These are phyloP conservation scores for Tremellales sp. DNA, from an alignment of 1,284 basidiomycete species.

Conservation along the genomic window DNA sequence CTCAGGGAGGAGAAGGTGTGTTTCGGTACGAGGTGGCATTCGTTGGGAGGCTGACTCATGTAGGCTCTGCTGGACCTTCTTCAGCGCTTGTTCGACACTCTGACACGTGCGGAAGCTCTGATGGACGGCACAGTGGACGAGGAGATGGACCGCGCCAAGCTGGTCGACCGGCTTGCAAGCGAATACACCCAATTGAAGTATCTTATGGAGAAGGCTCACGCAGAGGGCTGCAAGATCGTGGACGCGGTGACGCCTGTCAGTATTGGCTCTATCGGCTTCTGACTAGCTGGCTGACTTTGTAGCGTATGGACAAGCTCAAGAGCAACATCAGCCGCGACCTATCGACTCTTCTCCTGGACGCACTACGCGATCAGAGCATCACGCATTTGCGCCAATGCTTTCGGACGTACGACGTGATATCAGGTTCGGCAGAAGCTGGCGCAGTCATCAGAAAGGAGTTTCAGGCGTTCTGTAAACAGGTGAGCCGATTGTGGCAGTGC, in stretches of 20 bases:
- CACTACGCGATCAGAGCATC: slow-evolving; percentile 38
- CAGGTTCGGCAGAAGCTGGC: slow-evolving; percentile 78
- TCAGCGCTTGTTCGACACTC: slow-evolving; percentile 81
- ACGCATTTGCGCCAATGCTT: slow-evolving; percentile 71
- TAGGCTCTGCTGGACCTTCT: slow-evolving; percentile 77
- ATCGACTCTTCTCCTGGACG: slow-evolving; percentile 67
- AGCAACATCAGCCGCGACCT: slow-evolving; percentile 77
- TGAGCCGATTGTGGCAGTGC: slow-evolving; percentile 32
- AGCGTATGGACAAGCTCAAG: slow-evolving; percentile 77
- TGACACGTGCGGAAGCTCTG: slow-evolving; percentile 74
- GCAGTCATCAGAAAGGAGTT: slow-evolving; percentile 71
- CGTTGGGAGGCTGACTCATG: neutral
- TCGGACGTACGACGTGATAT: slow-evolving; percentile 72
- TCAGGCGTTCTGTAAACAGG: slow-evolving; percentile 70
- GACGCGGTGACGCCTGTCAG: slow-evolving; percentile 80
- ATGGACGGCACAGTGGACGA: slow-evolving; percentile 55
- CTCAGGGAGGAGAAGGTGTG: slow-evolving; percentile 77
- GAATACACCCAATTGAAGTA: slow-evolving; percentile 93
- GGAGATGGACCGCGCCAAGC: slow-evolving; percentile 54
- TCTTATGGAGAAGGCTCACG: slow-evolving; percentile 73
- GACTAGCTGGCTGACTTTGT: slow-evolving; percentile 5
- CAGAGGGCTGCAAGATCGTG: slow-evolving; percentile 70
- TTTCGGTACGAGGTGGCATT: neutral
- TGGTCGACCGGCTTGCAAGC: slow-evolving; percentile 74
- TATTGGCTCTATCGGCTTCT: slow-evolving; percentile 19